Evolutionary conservation across 208 protist species (phyloP), one percentile per base, ranked within the genome.

Genomic region (Leishmania braziliensis): DNA sequence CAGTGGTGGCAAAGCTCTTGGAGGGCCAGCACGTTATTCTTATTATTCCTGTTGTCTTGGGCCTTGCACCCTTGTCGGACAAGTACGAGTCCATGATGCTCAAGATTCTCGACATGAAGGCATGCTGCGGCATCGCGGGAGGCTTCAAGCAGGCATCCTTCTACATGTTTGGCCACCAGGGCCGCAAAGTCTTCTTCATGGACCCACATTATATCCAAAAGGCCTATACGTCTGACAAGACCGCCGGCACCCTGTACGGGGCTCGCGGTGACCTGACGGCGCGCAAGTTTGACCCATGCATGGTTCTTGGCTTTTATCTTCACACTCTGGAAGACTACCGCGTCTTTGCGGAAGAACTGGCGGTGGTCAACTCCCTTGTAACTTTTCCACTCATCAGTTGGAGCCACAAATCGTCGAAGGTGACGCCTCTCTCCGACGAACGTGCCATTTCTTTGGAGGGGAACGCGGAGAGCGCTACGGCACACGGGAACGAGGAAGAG

Each of bases 131-230:
- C 46, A 86, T 94, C 48, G 84, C 91, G 9, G 91, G 91, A 16
- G 94, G 94, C 36, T 63, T 78, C 54, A 68, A 77, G 23, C 58
- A 78, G 46, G 88, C 87, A 0, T 91, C 92, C 33, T 75, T 89
- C 23, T 95, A 90, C 77, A 84, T 94, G 54, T 89, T 88, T 63
- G 94, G 94, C 16, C 83, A 91, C 77, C 94, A 97, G 68, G 84
- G 81, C 23, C 58, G 78, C 6, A 83, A 79, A 23, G 77, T 97
- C 9, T 86, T 95, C 54, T 92, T 85, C 81, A 58, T 94, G 12
- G 92, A 97, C 79, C 94, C 94, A 26, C 94, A 97, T 76, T 94
- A 89, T 79, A 78, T 94, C 1, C 89, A 97, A 79, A 79, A 68
- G 2, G 94, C 92, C 5, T 95, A 92, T 66, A 86, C 73, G 5